These are phyloP conservation scores for Beauveria sp. DNA, from an alignment of 2,329 filamentous ascomycete species.

Conservation along the genomic window DNA sequence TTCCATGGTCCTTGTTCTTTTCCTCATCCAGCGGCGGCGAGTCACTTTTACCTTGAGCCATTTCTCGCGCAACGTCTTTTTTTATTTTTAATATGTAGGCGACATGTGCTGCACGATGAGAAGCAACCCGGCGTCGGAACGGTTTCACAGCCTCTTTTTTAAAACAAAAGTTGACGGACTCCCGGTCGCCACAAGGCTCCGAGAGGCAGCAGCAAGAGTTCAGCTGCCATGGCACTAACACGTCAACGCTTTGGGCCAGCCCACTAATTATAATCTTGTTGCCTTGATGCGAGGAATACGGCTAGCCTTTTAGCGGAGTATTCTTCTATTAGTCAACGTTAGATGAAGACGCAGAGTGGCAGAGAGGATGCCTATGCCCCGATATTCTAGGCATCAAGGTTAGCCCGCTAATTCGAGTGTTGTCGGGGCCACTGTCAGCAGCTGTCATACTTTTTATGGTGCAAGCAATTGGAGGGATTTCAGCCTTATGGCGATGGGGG, in stretches of 20 bases:
- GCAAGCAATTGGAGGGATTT: too few relatives aligned
- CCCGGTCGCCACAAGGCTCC: neutral
- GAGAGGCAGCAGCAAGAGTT: neutral
- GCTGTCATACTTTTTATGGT: too few relatives aligned
- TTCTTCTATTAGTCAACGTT: neutral
- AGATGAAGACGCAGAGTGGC: neutral
- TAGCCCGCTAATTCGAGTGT: neutral
- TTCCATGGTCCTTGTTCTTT: conserved; percentile 14
- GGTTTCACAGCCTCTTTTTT: neutral
- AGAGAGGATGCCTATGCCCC: neutral
- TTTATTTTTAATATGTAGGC: neutral
- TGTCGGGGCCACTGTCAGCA: neutral
- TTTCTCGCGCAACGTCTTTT: neutral
- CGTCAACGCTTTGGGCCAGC: neutral
- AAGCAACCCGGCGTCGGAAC: neutral
- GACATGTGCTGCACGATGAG: neutral
- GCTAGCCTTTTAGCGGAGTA: neutral
- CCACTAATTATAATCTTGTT: neutral
- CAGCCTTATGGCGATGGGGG: neutral
- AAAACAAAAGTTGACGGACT: neutral
- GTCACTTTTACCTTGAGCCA: neutral
- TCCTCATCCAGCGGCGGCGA: neutral
- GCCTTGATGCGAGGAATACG: neutral
- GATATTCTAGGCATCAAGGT: neutral
- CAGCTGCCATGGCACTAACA: conserved; percentile 16